A percentile compares a stretch with the other conserved stretches of the same genome.
Conservation (phyloP, 768 basidiomycete species). For the Amanita exitialis region DNA sequence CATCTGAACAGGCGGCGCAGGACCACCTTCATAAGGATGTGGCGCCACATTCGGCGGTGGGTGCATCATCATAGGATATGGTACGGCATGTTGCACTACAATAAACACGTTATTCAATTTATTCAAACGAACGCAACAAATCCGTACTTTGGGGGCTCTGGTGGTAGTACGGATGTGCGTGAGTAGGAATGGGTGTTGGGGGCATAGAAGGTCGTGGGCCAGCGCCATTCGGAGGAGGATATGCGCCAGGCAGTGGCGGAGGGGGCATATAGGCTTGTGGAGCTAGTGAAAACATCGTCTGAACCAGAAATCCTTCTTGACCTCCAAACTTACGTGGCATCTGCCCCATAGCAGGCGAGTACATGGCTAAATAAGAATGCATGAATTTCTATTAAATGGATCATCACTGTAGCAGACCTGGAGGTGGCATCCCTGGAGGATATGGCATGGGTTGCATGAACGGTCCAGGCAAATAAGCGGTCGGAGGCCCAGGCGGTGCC, state of each 20-base stretch:
- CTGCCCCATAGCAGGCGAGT: conserved; percentile 74
- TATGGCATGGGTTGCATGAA: conserved; percentile 86
- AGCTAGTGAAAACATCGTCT: conserved; percentile 24
- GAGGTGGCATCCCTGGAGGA: conserved; percentile 70
- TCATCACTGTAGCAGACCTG: conserved; percentile 32
- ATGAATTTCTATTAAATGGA: not conserved
- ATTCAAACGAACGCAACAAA: conserved; percentile 13
- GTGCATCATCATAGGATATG: conserved; percentile 91
- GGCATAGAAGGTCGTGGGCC: conserved; percentile 83
- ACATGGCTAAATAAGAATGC: conserved; percentile 51
- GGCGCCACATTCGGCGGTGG: conserved; percentile 60
- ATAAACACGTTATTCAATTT: conserved; percentile 20
- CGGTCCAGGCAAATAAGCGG: conserved; percentile 67
- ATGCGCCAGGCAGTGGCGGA: conserved; percentile 65
- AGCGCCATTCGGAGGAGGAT: conserved; percentile 69
- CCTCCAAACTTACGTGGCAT: conserved; percentile 67
- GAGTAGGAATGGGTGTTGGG: conserved; percentile 81
- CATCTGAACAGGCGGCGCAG: conserved; percentile 66
- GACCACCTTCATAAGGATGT: conserved; percentile 66
- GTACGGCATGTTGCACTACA: conserved; percentile 77
- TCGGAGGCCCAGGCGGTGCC: conserved; percentile 68
- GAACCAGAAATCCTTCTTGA: conserved; percentile 2
- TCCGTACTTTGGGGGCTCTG: conserved; percentile 77
- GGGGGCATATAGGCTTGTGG: conserved; percentile 75
- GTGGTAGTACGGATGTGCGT: conserved; percentile 83